Conservation (phyloP, 2,329 filamentous ascomycete genomes). For the Fusarium equiseti region DNA sequence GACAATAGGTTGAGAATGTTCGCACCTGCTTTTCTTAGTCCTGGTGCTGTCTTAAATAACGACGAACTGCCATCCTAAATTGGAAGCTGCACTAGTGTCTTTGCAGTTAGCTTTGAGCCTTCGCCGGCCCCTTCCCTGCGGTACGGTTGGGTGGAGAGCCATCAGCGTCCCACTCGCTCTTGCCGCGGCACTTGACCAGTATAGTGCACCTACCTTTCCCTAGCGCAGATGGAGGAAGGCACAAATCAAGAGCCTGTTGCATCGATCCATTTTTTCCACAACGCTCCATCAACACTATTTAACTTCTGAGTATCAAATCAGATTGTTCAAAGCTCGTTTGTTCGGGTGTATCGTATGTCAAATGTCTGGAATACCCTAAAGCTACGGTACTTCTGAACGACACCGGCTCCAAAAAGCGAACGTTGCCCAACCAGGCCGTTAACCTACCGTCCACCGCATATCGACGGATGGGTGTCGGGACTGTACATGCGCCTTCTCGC, state of each 20-base stretch:
- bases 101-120: conserved; percentile 7
- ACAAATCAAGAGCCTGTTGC: background rate
- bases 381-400: conserved; percentile 2
- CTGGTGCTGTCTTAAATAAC: conserved; percentile 12
- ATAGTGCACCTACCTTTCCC: background rate
- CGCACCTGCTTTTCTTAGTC: conserved; percentile 17
- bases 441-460: conserved; percentile 34
- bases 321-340: background rate
- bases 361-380: background rate
- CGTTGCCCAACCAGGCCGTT: conserved; percentile 21
- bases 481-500: conserved; percentile 37
- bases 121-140: conserved; percentile 25
- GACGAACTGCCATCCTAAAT: conserved; percentile 25
- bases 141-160: conserved; percentile 15
- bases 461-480: conserved; percentile 44
- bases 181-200: conserved; percentile 36
- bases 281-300: conserved; percentile 13
- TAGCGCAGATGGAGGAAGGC: conserved; percentile 7
- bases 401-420: conserved; percentile 27
- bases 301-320: conserved; percentile 1
- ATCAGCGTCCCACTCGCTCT: conserved; percentile 34
- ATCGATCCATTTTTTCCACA: conserved; percentile 8
- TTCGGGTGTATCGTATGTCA: too few species aligned
- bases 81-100: conserved; percentile 9
- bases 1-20: background rate